Evolutionary conservation across 805 yeast species (phyloP).

Genomic region (Blastobotrys attinorum): DNA sequence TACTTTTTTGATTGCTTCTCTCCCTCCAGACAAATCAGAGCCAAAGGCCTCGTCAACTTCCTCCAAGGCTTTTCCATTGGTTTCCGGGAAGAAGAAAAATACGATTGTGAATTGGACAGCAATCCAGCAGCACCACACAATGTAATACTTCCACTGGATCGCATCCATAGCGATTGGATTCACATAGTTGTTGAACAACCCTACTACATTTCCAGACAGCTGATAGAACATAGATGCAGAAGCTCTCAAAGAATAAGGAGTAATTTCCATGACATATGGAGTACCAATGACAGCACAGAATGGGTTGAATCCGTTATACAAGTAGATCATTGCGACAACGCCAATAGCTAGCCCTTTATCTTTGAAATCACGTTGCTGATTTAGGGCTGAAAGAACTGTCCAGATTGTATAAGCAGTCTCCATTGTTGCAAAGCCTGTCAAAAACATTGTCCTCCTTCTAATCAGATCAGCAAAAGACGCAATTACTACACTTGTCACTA

Average conservation of each 20-base stretch:
- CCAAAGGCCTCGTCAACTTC: constrained; percentile 36
- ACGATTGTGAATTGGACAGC: constrained; percentile 28
- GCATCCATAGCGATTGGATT: constrained; percentile 36
- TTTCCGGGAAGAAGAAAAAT: constrained; percentile 35
- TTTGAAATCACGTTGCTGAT: constrained; percentile 35
- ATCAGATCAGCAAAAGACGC: constrained; percentile 7
- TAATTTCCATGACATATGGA: constrained; percentile 19
- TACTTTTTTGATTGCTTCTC: neutral
- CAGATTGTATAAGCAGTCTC: constrained; percentile 25
- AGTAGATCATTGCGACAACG: constrained; percentile 45
- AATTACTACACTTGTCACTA: neutral
- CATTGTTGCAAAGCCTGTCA: constrained; percentile 13
- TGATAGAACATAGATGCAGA: constrained; percentile 33
- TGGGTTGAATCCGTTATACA: constrained; percentile 19
- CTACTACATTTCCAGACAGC: constrained; percentile 15
- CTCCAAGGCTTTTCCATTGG: constrained; percentile 37
- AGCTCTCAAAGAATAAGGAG: constrained; percentile 31
- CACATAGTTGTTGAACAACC: constrained; percentile 29
- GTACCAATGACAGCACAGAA: constrained; percentile 10
- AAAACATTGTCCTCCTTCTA: constrained; percentile 13
- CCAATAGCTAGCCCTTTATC: constrained; percentile 38
- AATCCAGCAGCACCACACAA: constrained; percentile 25
- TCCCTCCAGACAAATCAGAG: neutral
- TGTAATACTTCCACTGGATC: constrained; percentile 38
- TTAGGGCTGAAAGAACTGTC: constrained; percentile 41